Evolutionary conservation across 169 alveolate species (phyloP), one percentile per base, ranked within the genome.

Genomic region (Toxoplasma gondii): DNA sequence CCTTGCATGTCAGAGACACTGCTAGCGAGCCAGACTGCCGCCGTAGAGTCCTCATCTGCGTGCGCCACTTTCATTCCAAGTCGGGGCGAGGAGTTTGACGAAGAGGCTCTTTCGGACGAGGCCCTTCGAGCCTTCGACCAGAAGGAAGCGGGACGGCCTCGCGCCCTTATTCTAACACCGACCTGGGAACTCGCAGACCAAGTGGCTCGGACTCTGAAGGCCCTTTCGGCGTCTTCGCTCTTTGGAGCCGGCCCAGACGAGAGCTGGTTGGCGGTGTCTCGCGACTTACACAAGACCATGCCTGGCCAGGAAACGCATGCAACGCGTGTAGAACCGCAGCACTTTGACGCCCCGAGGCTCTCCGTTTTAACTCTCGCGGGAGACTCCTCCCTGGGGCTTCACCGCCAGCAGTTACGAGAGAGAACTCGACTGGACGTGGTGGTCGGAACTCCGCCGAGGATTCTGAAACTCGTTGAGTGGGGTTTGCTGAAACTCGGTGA

Each of bases 101-200:
- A 78, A n/a, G 86, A 78, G 44, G 39, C 39, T 19, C 86, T 82
- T 94, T 44, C 86, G 92, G n/a, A 58, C 91, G 22, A 34, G 16
- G 53, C 88, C 39, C 67, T 82, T 22, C 90, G 67, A 5, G 39
- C 0, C 67, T 82, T 82, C 29, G 69, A 82, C 31, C 67, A 36
- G 53, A 38, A 82, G 12, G 90, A 43, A 22, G 64, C 69, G 24
- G 90, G 44, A 7, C 67, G 41, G 0, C 97, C 98, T 34, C 98
- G 98, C 17, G 98, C 98, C 31, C 78, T 98, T 38, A 94, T 98
- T 34, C 88, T 98, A 41, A 96, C 98, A 45, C 99, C 99, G 9
- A 97, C 99, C 10, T 95, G 99, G 95, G 99, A 98, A 96, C 96
- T 98, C 67, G 98, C 98, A 29, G 97, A 98, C 53, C 98, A 98